phyloP scores from a whole-genome alignment of 1,284 basidiomycete genomes.

The Boletellus deceptivus region DNA sequence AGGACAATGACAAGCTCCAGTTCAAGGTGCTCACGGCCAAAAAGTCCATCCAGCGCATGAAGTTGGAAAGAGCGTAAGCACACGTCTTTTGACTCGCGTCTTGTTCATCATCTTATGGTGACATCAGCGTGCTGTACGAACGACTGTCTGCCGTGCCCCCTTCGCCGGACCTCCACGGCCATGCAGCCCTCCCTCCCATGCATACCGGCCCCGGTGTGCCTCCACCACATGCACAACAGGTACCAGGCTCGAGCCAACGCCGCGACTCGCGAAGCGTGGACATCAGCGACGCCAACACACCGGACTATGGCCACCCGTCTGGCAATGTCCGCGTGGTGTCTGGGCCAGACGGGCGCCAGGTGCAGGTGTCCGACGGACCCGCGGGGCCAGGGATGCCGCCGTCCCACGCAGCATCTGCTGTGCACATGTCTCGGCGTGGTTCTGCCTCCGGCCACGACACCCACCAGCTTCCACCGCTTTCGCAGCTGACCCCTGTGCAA shows the following conservation, averaged over 20 bases:
- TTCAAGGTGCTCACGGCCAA: slow-evolving; percentile 80
- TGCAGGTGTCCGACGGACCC: slow-evolving; percentile 45
- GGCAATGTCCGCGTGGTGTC: slow-evolving; percentile 44
- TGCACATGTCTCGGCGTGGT: slow-evolving; percentile 35
- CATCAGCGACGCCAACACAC: slow-evolving; percentile 42
- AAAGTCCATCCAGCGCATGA: slow-evolving; percentile 84
- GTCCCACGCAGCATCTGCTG: slow-evolving; percentile 38
- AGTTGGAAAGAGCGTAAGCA: slow-evolving; percentile 85
- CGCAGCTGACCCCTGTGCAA: slow-evolving; percentile 43
- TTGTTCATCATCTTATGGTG: slow-evolving; percentile 22
- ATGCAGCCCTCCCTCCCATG: slow-evolving; percentile 38
- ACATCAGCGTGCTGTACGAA: slow-evolving; percentile 69
- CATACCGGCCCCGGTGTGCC: slow-evolving; percentile 37
- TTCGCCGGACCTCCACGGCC: slow-evolving; percentile 48
- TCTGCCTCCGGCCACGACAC: slow-evolving; percentile 41
- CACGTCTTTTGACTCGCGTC: slow-evolving; percentile 19
- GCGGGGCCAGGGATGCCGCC: slow-evolving; percentile 41
- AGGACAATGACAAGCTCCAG: slow-evolving; percentile 88
- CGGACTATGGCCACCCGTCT: slow-evolving; percentile 48
- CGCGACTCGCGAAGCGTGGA: slow-evolving; percentile 44
- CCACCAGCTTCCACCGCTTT: slow-evolving; percentile 50
- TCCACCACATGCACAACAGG: slow-evolving; percentile 36
- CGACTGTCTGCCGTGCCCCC: slow-evolving; percentile 61
- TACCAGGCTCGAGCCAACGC: slow-evolving; percentile 33
- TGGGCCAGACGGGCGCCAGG: slow-evolving; percentile 46